Evolutionary conservation across 1,284 basidiomycete species (phyloP).

Genomic region (Boletellus sp.): DNA sequence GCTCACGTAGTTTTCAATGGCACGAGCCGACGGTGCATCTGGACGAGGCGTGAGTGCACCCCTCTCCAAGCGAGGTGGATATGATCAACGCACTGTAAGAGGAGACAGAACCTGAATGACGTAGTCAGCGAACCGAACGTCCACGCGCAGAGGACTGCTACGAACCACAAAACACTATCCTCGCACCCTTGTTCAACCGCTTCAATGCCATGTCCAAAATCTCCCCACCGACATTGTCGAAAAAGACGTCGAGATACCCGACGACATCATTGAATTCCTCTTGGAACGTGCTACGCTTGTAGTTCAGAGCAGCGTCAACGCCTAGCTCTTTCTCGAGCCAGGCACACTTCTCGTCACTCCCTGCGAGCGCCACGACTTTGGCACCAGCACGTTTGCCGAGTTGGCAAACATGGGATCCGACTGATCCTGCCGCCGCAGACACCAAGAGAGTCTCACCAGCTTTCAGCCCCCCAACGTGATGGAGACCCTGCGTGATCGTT

Average conservation of each 20-base stretch:
- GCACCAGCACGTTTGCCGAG: conserved; percentile 73
- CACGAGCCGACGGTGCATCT: conserved; percentile 56
- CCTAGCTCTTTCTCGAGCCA: conserved; percentile 82
- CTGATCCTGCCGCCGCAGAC: conserved; percentile 87
- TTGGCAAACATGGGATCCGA: conserved; percentile 73
- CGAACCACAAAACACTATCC: conserved; percentile 74
- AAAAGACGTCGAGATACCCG: conserved; percentile 75
- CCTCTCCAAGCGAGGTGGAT: neutral
- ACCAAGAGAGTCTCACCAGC: conserved; percentile 81
- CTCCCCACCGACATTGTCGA: conserved; percentile 87
- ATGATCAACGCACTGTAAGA: conserved; percentile 55
- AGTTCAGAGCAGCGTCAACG: conserved; percentile 81
- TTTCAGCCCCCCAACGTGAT: conserved; percentile 76
- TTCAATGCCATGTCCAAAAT: conserved; percentile 76
- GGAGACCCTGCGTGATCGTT: conserved; percentile 59
- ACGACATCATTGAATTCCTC: conserved; percentile 59
- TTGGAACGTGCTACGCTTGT: conserved; percentile 76
- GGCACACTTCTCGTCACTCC: conserved; percentile 74
- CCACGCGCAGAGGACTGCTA: conserved; percentile 19
- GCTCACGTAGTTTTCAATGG: conserved; percentile 57
- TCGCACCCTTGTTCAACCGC: conserved; percentile 71
- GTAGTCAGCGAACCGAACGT: conserved; percentile 3
- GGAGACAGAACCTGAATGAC: conserved; percentile 67
- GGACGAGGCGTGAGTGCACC: conserved; percentile 1
- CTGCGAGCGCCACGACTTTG: conserved; percentile 75